These are phyloP conservation scores for Penicillium sp. DNA, from an alignment of 2,329 filamentous ascomycete genomes.

Conservation along the genomic window DNA sequence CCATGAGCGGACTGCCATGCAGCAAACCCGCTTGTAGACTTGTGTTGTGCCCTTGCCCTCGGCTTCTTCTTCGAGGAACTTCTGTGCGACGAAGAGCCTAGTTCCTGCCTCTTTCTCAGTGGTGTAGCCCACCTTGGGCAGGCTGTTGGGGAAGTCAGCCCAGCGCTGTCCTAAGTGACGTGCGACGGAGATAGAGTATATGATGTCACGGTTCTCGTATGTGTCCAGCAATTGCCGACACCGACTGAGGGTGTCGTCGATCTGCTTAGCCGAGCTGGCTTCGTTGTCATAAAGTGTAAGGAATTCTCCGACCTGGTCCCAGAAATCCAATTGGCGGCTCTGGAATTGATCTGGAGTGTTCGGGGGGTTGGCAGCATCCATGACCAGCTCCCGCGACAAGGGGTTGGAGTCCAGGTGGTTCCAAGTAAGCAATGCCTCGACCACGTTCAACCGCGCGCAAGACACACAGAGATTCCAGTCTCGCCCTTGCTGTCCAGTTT, in stretches of 20 bases:
- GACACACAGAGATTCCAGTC: constrained; percentile 64
- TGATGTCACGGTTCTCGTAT: constrained; percentile 82
- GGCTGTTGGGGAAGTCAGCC: constrained; percentile 58
- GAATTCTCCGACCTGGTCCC: constrained; percentile 74
- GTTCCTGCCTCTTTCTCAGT: constrained; percentile 67
- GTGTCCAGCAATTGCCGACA: constrained; percentile 73
- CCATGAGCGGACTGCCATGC: constrained; percentile 63
- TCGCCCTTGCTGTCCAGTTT: constrained; percentile 38
- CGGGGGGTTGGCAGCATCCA: constrained; percentile 37
- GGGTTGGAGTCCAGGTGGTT: constrained; percentile 59
- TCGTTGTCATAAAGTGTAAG: constrained; percentile 64
- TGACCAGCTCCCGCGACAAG: constrained; percentile 46
- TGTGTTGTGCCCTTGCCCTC: constrained; percentile 71
- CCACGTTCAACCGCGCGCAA: constrained; percentile 68
- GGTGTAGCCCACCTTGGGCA: constrained; percentile 57
- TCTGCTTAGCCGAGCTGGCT: constrained; percentile 52
- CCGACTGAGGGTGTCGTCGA: constrained; percentile 64
- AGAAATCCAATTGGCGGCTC: constrained; percentile 72
- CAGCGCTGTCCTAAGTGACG: constrained; percentile 70
- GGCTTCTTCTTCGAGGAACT: constrained; percentile 67
- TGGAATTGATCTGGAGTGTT: constrained; percentile 53
- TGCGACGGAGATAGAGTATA: constrained; percentile 83
- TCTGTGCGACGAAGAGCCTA: constrained; percentile 67
- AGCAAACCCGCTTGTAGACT: constrained; percentile 68
- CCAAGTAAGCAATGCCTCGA: constrained; percentile 75